Evolutionary conservation across 768 basidiomycete genomes (phyloP).

Genomic region (Ramaria rubella): DNA sequence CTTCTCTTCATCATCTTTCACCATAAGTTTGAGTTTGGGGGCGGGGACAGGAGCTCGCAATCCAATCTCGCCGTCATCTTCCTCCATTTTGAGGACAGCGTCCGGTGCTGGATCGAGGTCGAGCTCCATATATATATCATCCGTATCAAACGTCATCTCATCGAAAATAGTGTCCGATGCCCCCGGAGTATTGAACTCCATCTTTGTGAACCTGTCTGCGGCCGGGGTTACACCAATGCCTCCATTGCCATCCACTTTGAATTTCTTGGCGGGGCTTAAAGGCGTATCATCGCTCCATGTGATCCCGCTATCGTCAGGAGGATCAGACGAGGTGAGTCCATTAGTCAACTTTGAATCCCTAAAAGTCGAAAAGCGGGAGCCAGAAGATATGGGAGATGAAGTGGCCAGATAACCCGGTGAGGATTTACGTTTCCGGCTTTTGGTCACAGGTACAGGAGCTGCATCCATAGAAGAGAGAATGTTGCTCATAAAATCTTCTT

Average conservation of each 20-base stretch:
- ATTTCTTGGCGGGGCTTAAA: slow-evolving; percentile 68
- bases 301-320: slow-evolving; percentile 20
- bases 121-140: slow-evolving; percentile 19
- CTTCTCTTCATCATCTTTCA: slow-evolving; percentile 36
- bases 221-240: slow-evolving; percentile 42
- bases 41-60: slow-evolving; percentile 15
- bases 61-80: slow-evolving; percentile 15
- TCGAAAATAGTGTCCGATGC: slow-evolving; percentile 40
- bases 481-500: slow-evolving; percentile 83
- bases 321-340: slow-evolving; percentile 13
- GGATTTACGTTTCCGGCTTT: slow-evolving; percentile 63
- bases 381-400: slow-evolving; percentile 34
- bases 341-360: slow-evolving; percentile 3
- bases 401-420: slow-evolving; percentile 36
- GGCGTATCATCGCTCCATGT: slow-evolving; percentile 54
- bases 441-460: slow-evolving; percentile 18
- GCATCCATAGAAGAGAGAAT: slow-evolving; percentile 67
- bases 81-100: slow-evolving; percentile 19
- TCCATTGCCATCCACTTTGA: slow-evolving; percentile 35
- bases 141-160: slow-evolving; percentile 37
- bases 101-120: slow-evolving; percentile 17
- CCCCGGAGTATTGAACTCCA: slow-evolving; percentile 51
- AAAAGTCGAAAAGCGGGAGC: slow-evolving; percentile 33
- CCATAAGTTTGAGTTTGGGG: slow-evolving; percentile 25
- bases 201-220: slow-evolving; percentile 47